Conservation (phyloP, 257 asterid species). For the Nicotiana paniculata region DNA sequence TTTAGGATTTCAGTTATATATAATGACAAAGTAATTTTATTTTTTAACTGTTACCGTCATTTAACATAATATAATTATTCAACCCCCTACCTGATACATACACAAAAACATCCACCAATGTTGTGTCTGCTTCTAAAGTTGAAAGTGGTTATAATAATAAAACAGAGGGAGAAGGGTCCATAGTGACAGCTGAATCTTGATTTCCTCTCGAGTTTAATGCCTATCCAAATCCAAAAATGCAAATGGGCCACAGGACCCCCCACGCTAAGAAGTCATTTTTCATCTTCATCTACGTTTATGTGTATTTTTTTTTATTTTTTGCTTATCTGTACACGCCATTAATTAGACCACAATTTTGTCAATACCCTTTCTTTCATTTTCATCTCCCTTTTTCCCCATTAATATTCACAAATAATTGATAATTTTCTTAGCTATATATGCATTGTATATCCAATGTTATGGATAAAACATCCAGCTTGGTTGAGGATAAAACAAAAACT, state of each 20-base stretch:
- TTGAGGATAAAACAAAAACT: not conserved
- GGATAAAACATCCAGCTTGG: not conserved
- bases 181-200: not conserved
- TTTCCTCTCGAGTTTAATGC: not conserved
- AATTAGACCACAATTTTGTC: conserved; percentile 6
- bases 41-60: not conserved
- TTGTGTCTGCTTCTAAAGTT: not conserved
- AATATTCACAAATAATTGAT: not conserved
- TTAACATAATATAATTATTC: not conserved
- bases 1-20: no score
- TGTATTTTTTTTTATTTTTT: not conserved
- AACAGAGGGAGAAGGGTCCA: not conserved
- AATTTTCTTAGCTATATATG: not conserved
- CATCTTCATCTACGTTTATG: not conserved
- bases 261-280: not conserved
- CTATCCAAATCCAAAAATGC: not conserved
- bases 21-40: no score
- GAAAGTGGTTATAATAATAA: not conserved
- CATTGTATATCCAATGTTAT: not conserved
- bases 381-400: not conserved
- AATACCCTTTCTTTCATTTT: not conserved
- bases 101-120: not conserved
- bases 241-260: not conserved
- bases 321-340: conserved; percentile 4
- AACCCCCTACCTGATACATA: not conserved